Base-by-base conservation (phyloP, 2,329 filamentous ascomycete genomes). In the Botrytis medusae region DNA sequence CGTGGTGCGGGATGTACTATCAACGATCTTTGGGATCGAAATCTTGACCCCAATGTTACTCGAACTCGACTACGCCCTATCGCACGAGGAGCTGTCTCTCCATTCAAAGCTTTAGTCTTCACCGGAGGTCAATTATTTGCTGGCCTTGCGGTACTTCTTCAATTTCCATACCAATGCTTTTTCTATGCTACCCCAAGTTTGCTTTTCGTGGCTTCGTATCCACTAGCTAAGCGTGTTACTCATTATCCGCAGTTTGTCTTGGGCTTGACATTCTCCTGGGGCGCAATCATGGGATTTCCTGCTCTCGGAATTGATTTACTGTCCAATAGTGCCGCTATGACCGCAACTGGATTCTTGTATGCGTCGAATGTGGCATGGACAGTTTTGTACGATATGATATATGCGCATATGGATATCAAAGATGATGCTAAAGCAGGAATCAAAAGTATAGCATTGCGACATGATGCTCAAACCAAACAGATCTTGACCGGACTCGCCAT, bases 11-110 rank as follows among this genome's bases (percentile, higher is more conserved):
- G 93, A 69, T 97, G 94, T 82, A 92, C 92, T 29, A 94, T 97
- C 83, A 97, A 97, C 81, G 94, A 97, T 81, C 89, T 97, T 69
- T 95, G 93, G 92, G 94, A 97, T 82, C 89, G 93, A 72, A 92
- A 96, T 78, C 90, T 97, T 25, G 94, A 97, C 82, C 91, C 92
- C 10, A 88, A 94, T 75, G 94, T 97, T 22, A 83, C 87, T 2
- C 88, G 94, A 65, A 97, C 93, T 9, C 88, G 91, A 22, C 85
- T 93, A 46, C 90, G 94, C 25, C 94, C 94, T 4, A 92, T 97
- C 74, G 93, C 94, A 1, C 89, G 94, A 20, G 88, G 92, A 48
- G 94, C 94, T 70, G 84, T 97, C 69, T 91, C 89, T 4, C 92
- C 93, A 0, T 87, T 89, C 77, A 85, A 90, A n/a, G 94, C 89